Conservation (phyloP, 108 stramenopile species). For the Nitzschia palea region DNA sequence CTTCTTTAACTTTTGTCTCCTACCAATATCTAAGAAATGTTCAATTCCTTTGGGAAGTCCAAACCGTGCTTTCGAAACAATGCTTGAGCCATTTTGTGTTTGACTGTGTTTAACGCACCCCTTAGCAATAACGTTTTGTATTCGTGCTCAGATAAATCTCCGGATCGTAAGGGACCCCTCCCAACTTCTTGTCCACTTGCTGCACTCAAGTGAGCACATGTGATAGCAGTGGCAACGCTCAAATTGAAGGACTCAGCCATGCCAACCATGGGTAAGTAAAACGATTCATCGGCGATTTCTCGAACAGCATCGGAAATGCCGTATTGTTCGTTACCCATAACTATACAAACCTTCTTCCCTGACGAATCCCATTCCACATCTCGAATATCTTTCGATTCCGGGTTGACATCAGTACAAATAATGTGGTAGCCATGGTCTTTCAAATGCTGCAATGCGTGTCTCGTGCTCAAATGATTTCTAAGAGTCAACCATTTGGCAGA, state of each 20-base stretch:
- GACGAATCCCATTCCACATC: constrained; percentile 62
- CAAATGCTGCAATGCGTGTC: constrained; percentile 32
- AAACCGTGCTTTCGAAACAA: constrained; percentile 64
- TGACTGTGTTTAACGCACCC: constrained; percentile 67
- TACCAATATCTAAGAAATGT: constrained; percentile 10
- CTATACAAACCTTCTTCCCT: constrained; percentile 71
- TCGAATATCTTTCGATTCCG: constrained; percentile 62
- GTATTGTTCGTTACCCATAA: constrained; percentile 90
- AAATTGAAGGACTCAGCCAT: constrained; percentile 92
- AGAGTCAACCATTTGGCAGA: constrained; percentile 70
- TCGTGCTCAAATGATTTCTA: constrained; percentile 30
- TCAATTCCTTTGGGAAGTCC: constrained; percentile 40
- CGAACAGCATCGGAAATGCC: constrained; percentile 77
- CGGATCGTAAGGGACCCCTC: constrained; percentile 72
- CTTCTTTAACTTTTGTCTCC: too few species aligned
- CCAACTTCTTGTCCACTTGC: constrained; percentile 24
- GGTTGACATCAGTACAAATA: constrained; percentile 71
- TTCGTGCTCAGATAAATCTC: constrained; percentile 73
- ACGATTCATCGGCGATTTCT: constrained; percentile 68
- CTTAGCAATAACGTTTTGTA: constrained; percentile 62
- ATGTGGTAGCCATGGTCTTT: constrained; percentile 65
- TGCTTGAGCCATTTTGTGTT: constrained; percentile 63
- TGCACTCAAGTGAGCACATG: constrained; percentile 76
- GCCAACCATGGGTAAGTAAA: constrained; percentile 86
- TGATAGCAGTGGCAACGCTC: constrained; percentile 84